Evolutionary conservation across 2,329 filamentous ascomycete species (phyloP), one percentile per base, ranked within the genome.

Genomic region (Lachnellula cervina): DNA sequence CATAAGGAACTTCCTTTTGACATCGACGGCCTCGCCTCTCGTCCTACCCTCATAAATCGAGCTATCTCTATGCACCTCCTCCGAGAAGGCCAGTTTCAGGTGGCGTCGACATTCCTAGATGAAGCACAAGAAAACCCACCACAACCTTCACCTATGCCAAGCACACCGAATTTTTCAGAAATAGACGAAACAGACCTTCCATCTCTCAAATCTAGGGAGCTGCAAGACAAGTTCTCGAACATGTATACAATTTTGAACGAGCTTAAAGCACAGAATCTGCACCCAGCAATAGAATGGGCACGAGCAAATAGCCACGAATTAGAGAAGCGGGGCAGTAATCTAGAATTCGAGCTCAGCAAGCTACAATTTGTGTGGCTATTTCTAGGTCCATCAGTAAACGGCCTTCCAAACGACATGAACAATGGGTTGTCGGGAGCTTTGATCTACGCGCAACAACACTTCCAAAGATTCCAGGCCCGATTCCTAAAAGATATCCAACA

Each of bases 51-150:
- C 13, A 90, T 97, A 69, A 95, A 97, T 73, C 84, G 92, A 55
- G 93, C 94, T 6, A 95, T 99, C 64, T 89, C 89, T 9, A 97
- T 97, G 91, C 94, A 99, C 69, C 81, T 99, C 21, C 80, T 99
- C 40, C 89, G 94, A 42, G 93, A 97, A 74, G 94, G 94, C 49
- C 89, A 96, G 69, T 99, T 99, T 71, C 80, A 80, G 21, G 92
- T 96, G 2, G 93, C 93, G 13, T 84, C 86, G 16, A 90, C 86
- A 1, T 97, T 99, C 65, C 82, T 96, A 49, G 76, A 80, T 14
- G 94, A 97, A 76, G 82, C 81, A 32, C 73, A 76, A 52, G 70
- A 75, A 23, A 73, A 76, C 57, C 74, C 76, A 40, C 71, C 73
- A 25, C 68, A 70, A 62, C 72, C 62, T 57, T 69, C 50, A 64